Evolutionary conservation across 768 basidiomycete species (phyloP).

Genomic region (Boletus pseudo-olivaceus): DNA sequence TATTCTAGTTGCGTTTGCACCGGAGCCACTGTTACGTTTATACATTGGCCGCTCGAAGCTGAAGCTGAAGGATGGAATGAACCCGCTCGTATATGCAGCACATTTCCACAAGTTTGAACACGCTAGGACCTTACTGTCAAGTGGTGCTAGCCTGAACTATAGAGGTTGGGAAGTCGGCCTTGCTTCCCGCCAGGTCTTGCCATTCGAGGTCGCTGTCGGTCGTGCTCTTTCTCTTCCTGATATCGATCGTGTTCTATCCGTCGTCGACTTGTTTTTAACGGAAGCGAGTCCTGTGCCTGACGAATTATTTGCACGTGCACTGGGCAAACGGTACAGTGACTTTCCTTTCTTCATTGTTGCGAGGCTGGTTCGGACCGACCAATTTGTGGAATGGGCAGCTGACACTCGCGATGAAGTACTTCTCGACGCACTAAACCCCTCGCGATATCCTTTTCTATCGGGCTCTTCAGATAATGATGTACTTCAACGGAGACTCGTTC

Average conservation of each 20-base stretch:
- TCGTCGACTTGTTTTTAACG: neutral
- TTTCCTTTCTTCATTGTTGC: neutral
- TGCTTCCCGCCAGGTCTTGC: neutral
- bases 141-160: neutral
- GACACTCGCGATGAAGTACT: neutral
- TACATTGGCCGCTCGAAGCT: neutral
- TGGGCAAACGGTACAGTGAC: neutral
- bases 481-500: conserved; percentile 4
- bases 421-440: neutral
- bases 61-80: neutral
- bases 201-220: neutral
- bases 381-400: conserved; percentile 12
- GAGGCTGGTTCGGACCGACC: neutral
- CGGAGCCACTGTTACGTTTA: neutral
- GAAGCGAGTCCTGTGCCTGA: neutral
- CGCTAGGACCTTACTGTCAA: neutral
- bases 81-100: neutral
- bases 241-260: too few species aligned
- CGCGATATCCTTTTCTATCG: neutral
- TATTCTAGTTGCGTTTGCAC: neutral
- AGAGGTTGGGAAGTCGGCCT: neutral
- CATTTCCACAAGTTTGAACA: neutral
- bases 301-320: neutral
- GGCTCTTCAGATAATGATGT: neutral
- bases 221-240: too few species aligned